Conservation (phyloP, 2,329 filamentous ascomycete genomes). For the Celoporthe dispersa region DNA sequence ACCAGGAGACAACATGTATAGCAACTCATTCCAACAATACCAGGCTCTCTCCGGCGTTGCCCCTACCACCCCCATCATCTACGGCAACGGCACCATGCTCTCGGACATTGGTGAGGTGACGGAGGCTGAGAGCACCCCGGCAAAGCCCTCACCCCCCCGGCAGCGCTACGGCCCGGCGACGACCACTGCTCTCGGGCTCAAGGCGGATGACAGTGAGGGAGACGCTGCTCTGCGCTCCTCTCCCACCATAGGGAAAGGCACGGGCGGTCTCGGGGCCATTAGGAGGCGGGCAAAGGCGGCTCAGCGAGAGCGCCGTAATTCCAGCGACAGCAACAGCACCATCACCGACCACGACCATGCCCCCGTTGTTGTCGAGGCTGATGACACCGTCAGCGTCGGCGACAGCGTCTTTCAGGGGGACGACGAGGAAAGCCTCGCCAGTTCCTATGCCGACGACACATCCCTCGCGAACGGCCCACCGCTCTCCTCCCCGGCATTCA, state of each 20-base stretch:
- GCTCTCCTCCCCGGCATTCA: conserved; percentile 27
- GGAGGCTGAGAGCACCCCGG: conserved; percentile 36
- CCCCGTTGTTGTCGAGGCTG: conserved; percentile 62
- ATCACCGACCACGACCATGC: conserved; percentile 55
- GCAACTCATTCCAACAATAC: conserved; percentile 39
- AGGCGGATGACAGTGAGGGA: conserved; percentile 37
- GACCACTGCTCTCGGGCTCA: conserved; percentile 36
- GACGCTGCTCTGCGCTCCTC: conserved; percentile 47
- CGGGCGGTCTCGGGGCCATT: conserved; percentile 41
- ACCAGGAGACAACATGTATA: conserved; percentile 46
- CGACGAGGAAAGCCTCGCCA: conserved; percentile 68
- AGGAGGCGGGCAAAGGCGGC: conserved; percentile 50
- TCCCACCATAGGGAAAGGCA: conserved; percentile 45
- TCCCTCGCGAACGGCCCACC: conserved; percentile 20
- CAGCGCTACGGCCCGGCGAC: conserved; percentile 16
- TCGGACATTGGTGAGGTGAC: conserved; percentile 43
- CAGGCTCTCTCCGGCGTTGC: conserved; percentile 49
- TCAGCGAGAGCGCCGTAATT: conserved; percentile 56
- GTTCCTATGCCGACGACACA: conserved; percentile 56
- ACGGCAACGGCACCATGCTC: conserved; percentile 71
- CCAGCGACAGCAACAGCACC: conserved; percentile 65
- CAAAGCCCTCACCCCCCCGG: conserved; percentile 42
- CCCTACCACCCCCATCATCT: conserved; percentile 67
- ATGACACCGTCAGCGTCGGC: conserved; percentile 64
- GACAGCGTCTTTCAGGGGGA: conserved; percentile 71